phyloP scores from a whole-genome alignment of 2,329 filamentous ascomycete genomes.

The Ascochyta rabiei region DNA sequence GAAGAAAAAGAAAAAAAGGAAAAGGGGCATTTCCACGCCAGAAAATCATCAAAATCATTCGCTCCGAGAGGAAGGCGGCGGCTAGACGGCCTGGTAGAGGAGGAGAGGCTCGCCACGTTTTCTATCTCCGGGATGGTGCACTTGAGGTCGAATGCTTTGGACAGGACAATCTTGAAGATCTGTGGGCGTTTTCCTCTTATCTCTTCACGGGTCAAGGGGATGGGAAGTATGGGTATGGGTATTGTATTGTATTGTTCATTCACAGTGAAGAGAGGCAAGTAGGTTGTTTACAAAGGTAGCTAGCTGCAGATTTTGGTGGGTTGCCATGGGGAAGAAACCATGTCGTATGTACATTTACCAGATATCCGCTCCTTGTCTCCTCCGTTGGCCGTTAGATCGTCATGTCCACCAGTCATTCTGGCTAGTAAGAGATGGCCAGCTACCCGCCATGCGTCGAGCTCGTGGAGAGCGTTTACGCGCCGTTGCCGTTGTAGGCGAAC shows the following conservation, averaged over 20 bases:
- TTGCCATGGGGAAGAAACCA: too few species aligned
- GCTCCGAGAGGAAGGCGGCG: conserved; percentile 42
- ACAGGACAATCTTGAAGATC: conserved; percentile 99
- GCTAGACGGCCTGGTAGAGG: conserved; percentile 68
- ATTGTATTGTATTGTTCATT: too few species aligned
- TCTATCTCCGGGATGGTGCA: conserved; percentile 99
- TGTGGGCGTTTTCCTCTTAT: conserved; percentile 58
- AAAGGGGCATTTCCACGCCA: too few species aligned
- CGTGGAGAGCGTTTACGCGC: conserved; percentile 9
- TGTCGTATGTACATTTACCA: too few species aligned
- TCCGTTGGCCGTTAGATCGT: not conserved
- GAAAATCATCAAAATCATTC: conserved; percentile 46
- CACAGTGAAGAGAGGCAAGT: too few species aligned
- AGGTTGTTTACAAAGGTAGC: too few species aligned
- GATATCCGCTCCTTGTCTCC: too few species aligned
- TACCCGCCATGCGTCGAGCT: too few species aligned
- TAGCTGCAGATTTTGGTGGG: too few species aligned
- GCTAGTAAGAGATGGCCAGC: not conserved
- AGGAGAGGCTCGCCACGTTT: conserved; percentile 95
- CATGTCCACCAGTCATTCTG: too few species aligned
- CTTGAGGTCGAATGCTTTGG: conserved; percentile 97
- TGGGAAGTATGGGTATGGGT: too few species aligned
- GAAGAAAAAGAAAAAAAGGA: not conserved
- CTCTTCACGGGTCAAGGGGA: too few species aligned
- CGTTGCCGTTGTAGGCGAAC: conserved; percentile 29